Evolutionary conservation across 2,329 filamentous ascomycete genomes (phyloP).

Genomic region (Penicillium sclerotiorum): DNA sequence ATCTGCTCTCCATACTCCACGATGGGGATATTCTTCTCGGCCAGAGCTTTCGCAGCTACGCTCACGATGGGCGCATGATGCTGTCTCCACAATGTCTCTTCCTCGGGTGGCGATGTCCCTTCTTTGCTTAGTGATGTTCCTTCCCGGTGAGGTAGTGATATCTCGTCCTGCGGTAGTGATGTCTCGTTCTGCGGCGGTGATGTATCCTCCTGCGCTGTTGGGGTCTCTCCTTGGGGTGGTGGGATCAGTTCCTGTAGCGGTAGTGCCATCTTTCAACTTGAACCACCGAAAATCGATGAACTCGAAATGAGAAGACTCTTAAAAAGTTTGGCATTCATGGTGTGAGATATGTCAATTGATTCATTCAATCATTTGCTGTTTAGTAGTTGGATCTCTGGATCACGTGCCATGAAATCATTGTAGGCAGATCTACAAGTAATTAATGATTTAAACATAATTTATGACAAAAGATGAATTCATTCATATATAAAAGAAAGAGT

Average conservation of each 20-base stretch:
- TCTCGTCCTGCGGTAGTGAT: slow-evolving; percentile 2
- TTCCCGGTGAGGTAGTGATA: background rate
- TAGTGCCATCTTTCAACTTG: slow-evolving; percentile 4
- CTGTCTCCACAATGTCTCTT: background rate
- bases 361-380: background rate
- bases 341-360: background rate
- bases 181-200: slow-evolving; percentile 1
- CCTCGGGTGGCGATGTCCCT: background rate
- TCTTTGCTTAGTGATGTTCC: slow-evolving; percentile 1
- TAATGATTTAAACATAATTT: no score
- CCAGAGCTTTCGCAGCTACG: slow-evolving; percentile 6
- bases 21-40: background rate
- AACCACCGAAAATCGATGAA: slow-evolving; percentile 3
- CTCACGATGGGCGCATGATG: background rate
- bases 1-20: background rate
- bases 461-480: no score
- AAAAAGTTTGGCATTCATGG: slow-evolving; percentile 1
- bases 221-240: slow-evolving; percentile 2
- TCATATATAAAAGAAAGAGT: no score
- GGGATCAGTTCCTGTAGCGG: slow-evolving; percentile 3
- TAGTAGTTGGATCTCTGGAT: background rate
- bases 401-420: background rate
- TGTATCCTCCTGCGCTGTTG: slow-evolving; percentile 3
- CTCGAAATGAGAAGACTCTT: slow-evolving; percentile 3
- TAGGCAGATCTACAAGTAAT: no score